Base-by-base conservation (phyloP, 148 eudicot species). In the Tetragonia tetragonoides region DNA sequence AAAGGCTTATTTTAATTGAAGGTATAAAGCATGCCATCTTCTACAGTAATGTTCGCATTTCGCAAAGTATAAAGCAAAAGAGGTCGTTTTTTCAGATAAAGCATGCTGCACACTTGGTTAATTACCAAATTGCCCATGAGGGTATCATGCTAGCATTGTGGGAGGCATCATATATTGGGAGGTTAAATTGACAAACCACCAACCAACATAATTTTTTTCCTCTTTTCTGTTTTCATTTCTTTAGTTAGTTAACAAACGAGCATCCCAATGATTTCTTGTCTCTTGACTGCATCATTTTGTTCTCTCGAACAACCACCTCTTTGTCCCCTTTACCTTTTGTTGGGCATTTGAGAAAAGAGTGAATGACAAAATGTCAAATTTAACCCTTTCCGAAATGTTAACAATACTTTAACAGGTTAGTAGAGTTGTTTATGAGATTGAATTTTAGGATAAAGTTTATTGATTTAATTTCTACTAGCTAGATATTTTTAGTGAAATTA, bases 251-350 rank as follows among this genome's bases (percentile, higher is more conserved):
- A 67, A 70, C 75, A 60, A 84, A 81, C 69, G 68, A 76, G 76
- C 76, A 40, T 68, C 28, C 72, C 68, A 74, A 78, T 82, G 81
- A 66, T 59, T 41, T 80, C 81, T 24, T 81, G 82, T 79, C 78
- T 74, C 41, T 78, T 74, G 75, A 63, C 56, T 72, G 6, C 67
- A 70, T 70, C 79, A 78, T 75, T 60, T 78, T 75, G 59, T 65
- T 53, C 46, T 69, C 54, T 46, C 53, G 53, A 60, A 62, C 76
- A 57, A 76, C 83, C 83, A 80, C 64, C 54, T 49, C 21, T 18
- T 66, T 80, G 60, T 62, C 42, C 16, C 74, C 70, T 73, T 56
- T 23, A 37, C 72, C 66, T 70, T 75, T 67, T 65, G 38, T n/a
- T n/a, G n/a, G n/a, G n/a, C n/a, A n/a, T n/a, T 2, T 72, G 12